phyloP scores from a whole-genome alignment of 164 flowering plant species.

The Liquidambar formosana region DNA sequence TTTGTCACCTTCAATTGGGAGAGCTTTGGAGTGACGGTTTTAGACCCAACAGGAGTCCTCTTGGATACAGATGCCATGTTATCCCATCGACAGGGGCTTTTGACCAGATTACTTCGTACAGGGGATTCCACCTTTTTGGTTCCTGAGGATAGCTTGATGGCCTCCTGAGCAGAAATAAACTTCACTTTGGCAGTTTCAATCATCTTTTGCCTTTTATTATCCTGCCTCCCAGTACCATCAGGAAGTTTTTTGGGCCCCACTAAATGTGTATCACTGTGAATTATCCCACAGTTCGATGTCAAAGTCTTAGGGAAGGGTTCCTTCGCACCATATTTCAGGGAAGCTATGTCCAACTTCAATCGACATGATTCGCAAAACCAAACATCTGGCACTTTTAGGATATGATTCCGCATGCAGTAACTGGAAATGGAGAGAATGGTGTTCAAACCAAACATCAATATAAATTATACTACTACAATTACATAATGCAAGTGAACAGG shows the following conservation, averaged over 20 bases:
- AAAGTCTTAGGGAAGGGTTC: background rate
- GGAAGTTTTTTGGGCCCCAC: background rate
- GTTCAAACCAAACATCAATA: background rate
- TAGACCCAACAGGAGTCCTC: background rate
- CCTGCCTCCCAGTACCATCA: background rate
- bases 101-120: background rate
- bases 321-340: background rate
- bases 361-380: slow-evolving; percentile 38
- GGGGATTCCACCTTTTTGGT: background rate
- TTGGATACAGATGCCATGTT: background rate
- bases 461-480: background rate
- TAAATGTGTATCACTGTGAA: background rate
- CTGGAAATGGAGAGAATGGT: slow-evolving; percentile 18
- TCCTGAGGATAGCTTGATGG: slow-evolving; percentile 22
- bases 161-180: slow-evolving; percentile 26
- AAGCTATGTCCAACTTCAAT: background rate
- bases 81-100: background rate
- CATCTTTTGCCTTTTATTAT: slow-evolving; percentile 11
- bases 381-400: background rate
- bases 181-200: slow-evolving; percentile 28
- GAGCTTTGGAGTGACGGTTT: background rate
- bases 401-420: slow-evolving; percentile 28
- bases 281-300: background rate
- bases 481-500: background rate
- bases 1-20: background rate